Conservation (phyloP, 805 yeast species). For the Yamadazyma paraphyllophila region DNA sequence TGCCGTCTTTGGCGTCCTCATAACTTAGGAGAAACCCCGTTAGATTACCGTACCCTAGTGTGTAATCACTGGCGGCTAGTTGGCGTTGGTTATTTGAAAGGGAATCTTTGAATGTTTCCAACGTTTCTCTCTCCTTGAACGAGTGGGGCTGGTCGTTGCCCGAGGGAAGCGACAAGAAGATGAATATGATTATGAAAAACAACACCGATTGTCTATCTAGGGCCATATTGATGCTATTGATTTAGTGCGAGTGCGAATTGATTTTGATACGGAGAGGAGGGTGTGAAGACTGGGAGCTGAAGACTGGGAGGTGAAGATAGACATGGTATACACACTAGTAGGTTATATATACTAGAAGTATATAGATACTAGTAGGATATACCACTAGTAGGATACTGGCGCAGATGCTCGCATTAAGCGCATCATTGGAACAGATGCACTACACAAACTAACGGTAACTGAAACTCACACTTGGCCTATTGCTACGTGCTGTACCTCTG, state of each 20-base stretch:
- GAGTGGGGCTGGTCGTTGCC: conserved; percentile 29
- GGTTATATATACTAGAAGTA: too few relatives aligned
- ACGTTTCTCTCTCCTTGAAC: conserved; percentile 23
- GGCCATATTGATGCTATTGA: conserved; percentile 11
- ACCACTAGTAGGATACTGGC: too few relatives aligned
- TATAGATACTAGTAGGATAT: too few relatives aligned
- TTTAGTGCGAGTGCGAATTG: neutral
- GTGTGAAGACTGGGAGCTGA: too few relatives aligned
- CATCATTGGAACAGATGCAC: too few relatives aligned
- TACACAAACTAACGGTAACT: too few relatives aligned
- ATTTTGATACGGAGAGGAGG: too few relatives aligned
- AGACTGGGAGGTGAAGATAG: too few relatives aligned
- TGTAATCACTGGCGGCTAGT: conserved; percentile 43
- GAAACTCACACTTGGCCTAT: too few relatives aligned
- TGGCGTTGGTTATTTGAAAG: conserved; percentile 17
- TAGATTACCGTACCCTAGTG: conserved; percentile 61
- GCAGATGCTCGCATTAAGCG: too few relatives aligned
- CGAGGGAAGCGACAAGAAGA: conserved; percentile 31
- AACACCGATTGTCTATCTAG: conserved; percentile 35
- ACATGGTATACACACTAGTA: too few relatives aligned
- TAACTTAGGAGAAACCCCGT: conserved; percentile 73
- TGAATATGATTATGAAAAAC: conserved; percentile 33
- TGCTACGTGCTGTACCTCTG: too few relatives aligned
- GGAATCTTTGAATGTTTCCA: conserved; percentile 23
- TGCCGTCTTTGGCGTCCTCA: conserved; percentile 49